Base-by-base conservation (phyloP, 1,284 basidiomycete species). In the Trichosporon faecale region DNA sequence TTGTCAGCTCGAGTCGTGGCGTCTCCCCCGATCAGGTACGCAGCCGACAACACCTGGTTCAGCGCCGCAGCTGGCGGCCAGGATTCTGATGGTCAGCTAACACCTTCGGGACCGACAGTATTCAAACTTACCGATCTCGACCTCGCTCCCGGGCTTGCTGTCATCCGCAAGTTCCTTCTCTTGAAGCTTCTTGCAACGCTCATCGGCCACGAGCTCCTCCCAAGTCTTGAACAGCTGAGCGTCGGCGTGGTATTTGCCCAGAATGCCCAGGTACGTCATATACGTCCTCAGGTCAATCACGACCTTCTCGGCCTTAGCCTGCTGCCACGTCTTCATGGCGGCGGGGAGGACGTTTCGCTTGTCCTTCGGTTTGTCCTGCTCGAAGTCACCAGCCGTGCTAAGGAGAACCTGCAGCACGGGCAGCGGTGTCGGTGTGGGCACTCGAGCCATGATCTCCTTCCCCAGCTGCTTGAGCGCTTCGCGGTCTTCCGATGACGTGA, bases 231-330 rank as follows among this genome's bases (percentile, higher is more conserved):
- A 74, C 27, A 83, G 40, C 25, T 65, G 75, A 16, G 71, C 57
- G 25, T 78, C 63, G 67, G 80, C 80, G n/a, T 81, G 80, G 31
- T 78, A 72, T 44, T 74, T 68, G 0, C 79, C 82, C n/a, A 83
- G 60, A 0, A 79, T 76, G 40, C 76, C 75, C 49, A 83, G 74
- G 64, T 80, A 80, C n/a, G 81, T 70, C 74, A 76, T 76, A 66
- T 84, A 83, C 66, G 80, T 74, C 68, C 78, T 77, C 37, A 82
- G 65, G 69, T 83, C 82, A 40, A 72, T 75, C n/a, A 71, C 72
- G 18, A 73, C 76, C 2, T 74, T 76, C 52, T 75, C 71, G 14
- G 64, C 68, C 6, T 66, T 68, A 31, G 76, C 77, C 11, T 68
- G 64, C 12, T 75, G 65, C 81, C 81, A 83, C 0, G 75, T 74